A percentile compares a stretch with the other conserved stretches of the same genome.
Evolutionary conservation across 148 eudicot species (phyloP).

Genomic region (Dianthus caryophyllus): DNA sequence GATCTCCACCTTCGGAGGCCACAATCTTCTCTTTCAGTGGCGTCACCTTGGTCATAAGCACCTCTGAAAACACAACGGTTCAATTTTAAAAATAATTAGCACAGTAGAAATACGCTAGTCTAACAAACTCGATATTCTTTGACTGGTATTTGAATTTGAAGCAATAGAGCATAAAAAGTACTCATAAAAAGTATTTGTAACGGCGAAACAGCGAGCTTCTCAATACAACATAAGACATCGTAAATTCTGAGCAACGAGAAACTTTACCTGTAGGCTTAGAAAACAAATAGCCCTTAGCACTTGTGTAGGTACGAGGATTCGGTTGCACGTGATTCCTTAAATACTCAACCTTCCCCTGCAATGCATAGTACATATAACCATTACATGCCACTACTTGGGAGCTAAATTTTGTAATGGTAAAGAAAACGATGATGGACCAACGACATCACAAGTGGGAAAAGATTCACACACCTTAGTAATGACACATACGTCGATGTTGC

Average conservation of each 20-base stretch:
- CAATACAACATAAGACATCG: background rate
- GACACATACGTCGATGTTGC: constrained; percentile 87
- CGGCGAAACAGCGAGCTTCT: no score
- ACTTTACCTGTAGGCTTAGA: constrained; percentile 71
- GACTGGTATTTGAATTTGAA: no score
- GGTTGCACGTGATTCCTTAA: constrained; percentile 70
- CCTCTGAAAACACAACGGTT: constrained; percentile 43
- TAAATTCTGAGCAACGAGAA: no score
- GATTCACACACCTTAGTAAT: constrained; percentile 64
- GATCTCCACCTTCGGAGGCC: constrained; percentile 65
- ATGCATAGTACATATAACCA: background rate
- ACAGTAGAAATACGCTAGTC: background rate
- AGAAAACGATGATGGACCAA: background rate
- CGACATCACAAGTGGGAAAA: background rate
- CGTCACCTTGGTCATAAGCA: constrained; percentile 57
- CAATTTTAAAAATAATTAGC: background rate
- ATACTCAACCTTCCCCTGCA: constrained; percentile 78
- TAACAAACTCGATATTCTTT: no score
- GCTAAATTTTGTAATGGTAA: background rate
- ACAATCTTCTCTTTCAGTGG: constrained; percentile 43
- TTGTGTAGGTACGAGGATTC: constrained; percentile 80
- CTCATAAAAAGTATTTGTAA: no score
- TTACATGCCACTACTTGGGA: background rate
- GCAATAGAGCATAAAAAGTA: no score
- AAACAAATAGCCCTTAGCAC: constrained; percentile 66